A percentile compares a stretch with the other conserved stretches of the same genome.
These are phyloP conservation scores for Skeletonema grethae DNA, from an alignment of 108 stramenopile genomes.

Conservation along the genomic window DNA sequence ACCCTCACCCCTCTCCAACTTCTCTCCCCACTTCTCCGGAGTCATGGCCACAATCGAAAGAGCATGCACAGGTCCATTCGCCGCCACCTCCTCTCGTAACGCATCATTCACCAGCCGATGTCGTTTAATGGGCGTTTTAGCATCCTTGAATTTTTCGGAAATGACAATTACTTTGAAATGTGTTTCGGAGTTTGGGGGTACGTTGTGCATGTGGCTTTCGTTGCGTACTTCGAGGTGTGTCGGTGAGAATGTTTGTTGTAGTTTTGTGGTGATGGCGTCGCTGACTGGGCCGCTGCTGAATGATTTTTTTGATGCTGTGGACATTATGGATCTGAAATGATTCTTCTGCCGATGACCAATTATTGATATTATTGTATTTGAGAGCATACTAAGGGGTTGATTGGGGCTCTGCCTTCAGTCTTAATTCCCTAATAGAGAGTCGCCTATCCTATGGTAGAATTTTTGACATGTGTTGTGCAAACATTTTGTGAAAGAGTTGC, in stretches of 20 bases:
- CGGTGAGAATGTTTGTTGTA: slow-evolving; percentile 58
- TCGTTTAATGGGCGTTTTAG: slow-evolving; percentile 64
- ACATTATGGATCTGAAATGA: slow-evolving; percentile 17
- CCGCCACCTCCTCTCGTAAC: slow-evolving; percentile 69
- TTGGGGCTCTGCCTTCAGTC: no score
- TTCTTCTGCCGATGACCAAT: background rate
- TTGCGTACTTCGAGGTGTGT: slow-evolving; percentile 78
- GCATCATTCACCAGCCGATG: slow-evolving; percentile 86
- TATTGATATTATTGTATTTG: background rate
- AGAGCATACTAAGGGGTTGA: slow-evolving; percentile 2
- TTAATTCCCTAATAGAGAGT: no score
- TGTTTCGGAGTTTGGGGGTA: slow-evolving; percentile 87
- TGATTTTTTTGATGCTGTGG: background rate
- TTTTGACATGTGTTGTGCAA: no score
- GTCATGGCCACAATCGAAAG: slow-evolving; percentile 95
- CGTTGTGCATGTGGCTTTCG: slow-evolving; percentile 89
- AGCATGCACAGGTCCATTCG: slow-evolving; percentile 91
- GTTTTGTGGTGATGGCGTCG: slow-evolving; percentile 58
- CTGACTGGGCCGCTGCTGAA: slow-evolving; percentile 37
- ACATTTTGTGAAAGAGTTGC: no score
- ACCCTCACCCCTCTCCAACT: slow-evolving; percentile 44
- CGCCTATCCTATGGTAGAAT: no score
- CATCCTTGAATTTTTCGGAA: slow-evolving; percentile 69
- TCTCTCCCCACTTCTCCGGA: slow-evolving; percentile 86
- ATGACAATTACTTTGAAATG: slow-evolving; percentile 96